phyloP scores from a whole-genome alignment of 2,329 filamentous ascomycete species.

The Nannizzia gypsea region DNA sequence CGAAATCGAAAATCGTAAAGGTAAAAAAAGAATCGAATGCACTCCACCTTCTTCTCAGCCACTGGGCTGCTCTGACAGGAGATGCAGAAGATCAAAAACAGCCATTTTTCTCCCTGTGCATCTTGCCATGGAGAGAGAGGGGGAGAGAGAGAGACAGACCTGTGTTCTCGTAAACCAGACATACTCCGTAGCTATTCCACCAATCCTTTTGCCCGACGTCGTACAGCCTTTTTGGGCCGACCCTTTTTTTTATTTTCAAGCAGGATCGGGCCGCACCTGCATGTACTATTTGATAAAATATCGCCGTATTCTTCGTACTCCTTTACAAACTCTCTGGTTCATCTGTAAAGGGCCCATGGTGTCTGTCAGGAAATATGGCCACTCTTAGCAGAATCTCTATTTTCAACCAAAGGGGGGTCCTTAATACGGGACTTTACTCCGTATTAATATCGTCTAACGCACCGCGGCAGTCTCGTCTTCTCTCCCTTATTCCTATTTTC shows the following conservation, averaged over 20 bases:
- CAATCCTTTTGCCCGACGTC: constrained; percentile 1
- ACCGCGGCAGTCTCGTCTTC: neutral
- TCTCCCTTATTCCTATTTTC: neutral
- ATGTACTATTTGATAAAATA: constrained; percentile 5
- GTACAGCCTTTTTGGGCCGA: constrained; percentile 2
- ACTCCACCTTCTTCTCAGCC: neutral
- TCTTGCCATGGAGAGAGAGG: neutral
- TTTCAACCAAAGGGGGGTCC: too few relatives aligned
- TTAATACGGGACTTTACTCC: neutral
- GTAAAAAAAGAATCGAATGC: neutral
- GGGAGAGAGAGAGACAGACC: too few relatives aligned
- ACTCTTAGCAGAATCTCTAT: too few relatives aligned
- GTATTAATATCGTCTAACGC: neutral
- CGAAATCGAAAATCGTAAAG: neutral
- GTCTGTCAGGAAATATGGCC: too few relatives aligned
- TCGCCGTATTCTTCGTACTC: constrained; percentile 2
- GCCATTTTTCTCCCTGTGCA: too few relatives aligned
- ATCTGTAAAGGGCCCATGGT: neutral
- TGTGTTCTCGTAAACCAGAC: neutral
- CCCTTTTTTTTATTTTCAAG: constrained; percentile 3
- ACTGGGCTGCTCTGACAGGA: neutral
- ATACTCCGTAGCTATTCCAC: neutral
- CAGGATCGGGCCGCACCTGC: constrained; percentile 6
- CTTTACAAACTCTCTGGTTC: neutral
- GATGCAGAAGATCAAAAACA: neutral